Conservation (phyloP, 768 basidiomycete genomes). For the Termitomyces sp. region DNA sequence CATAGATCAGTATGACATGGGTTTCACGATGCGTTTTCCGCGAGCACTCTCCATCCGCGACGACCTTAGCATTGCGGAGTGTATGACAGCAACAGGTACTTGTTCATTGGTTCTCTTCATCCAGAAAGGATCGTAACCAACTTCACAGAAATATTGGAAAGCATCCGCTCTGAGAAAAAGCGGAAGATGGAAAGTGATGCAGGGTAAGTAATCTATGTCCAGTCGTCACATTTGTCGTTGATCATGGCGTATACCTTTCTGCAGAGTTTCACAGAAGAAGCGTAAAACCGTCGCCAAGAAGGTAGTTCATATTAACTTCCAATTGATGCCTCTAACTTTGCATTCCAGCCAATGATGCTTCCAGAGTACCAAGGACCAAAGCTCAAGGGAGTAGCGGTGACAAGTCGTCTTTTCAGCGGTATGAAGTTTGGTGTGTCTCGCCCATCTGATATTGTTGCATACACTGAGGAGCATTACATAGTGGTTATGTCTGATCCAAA, state of each 20-base stretch:
- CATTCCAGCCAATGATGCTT: constrained; percentile 49
- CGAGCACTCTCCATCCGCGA: constrained; percentile 78
- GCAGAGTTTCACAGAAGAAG: constrained; percentile 51
- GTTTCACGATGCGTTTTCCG: constrained; percentile 93
- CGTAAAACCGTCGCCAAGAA: constrained; percentile 50
- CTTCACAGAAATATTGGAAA: constrained; percentile 53
- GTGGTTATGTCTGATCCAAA: constrained; percentile 77
- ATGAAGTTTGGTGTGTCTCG: constrained; percentile 71
- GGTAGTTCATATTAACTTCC: constrained; percentile 28
- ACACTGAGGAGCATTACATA: constrained; percentile 22
- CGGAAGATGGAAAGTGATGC: constrained; percentile 66
- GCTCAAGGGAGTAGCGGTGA: constrained; percentile 53
- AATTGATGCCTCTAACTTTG: not conserved
- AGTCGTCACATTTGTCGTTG: not conserved
- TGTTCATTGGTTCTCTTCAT: not conserved
- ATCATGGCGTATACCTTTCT: not conserved
- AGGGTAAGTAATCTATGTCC: constrained; percentile 31
- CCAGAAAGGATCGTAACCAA: not conserved
- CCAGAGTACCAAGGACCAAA: constrained; percentile 67
- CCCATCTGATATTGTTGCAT: not conserved
- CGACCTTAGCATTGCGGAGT: constrained; percentile 70
- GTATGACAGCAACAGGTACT: constrained; percentile 65
- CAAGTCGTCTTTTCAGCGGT: constrained; percentile 67
- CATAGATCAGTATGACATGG: constrained; percentile 80
- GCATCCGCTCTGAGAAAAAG: constrained; percentile 62